phyloP scores from a whole-genome alignment of 805 yeast genomes.

The Candida tallmaniae region DNA sequence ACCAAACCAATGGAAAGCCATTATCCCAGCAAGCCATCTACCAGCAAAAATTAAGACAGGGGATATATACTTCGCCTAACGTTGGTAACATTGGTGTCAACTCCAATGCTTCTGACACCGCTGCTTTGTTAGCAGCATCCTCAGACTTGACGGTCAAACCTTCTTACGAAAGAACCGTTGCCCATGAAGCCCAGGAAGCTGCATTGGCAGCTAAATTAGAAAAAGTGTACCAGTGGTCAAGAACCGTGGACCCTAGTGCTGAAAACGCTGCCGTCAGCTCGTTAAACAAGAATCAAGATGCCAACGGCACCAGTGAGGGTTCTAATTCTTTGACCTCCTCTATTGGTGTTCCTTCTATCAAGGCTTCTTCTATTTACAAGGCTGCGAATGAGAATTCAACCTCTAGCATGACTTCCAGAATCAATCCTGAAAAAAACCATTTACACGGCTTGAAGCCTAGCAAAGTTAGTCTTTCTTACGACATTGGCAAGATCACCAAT shows the following conservation, averaged over 20 bases:
- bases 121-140: slow-evolving; percentile 71
- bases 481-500: slow-evolving; percentile 31
- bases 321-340: slow-evolving; percentile 14
- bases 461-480: slow-evolving; percentile 17
- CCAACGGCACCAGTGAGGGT: slow-evolving; percentile 16
- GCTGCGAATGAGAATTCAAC: slow-evolving; percentile 38
- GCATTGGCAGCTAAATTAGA: slow-evolving; percentile 45
- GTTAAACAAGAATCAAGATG: slow-evolving; percentile 7
- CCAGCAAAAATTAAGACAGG: slow-evolving; percentile 68
- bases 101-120: slow-evolving; percentile 66
- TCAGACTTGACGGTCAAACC: slow-evolving; percentile 61
- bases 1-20: slow-evolving; percentile 68
- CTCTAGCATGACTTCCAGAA: slow-evolving; percentile 41
- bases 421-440: slow-evolving; percentile 34
- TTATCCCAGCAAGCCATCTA: slow-evolving; percentile 71
- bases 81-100: slow-evolving; percentile 57
- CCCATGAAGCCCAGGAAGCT: slow-evolving; percentile 62
- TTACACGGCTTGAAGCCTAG: slow-evolving; percentile 35
- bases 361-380: slow-evolving; percentile 25
- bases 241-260: slow-evolving; percentile 45
- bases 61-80: slow-evolving; percentile 51
- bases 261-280: slow-evolving; percentile 44
- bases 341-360: slow-evolving; percentile 29
- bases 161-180: slow-evolving; percentile 54
- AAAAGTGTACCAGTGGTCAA: slow-evolving; percentile 46